Conservation (phyloP, 768 basidiomycete species). For the Lentinula sp. region DNA sequence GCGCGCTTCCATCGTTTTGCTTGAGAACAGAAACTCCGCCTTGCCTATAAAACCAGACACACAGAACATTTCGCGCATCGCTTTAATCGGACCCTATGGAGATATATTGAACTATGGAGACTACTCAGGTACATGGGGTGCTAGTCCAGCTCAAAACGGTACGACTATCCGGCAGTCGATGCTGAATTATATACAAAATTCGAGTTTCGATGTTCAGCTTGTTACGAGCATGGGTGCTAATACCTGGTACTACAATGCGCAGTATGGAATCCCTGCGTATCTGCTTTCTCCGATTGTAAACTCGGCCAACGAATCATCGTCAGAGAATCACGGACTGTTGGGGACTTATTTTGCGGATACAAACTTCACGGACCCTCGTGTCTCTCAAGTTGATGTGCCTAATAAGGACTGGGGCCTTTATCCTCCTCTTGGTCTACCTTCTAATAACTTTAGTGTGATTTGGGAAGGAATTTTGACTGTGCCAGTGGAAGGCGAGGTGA, state of each 20-base stretch:
- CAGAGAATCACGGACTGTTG: conserved; percentile 4
- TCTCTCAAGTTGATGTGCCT: conserved; percentile 14
- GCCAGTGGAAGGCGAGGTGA: conserved; percentile 16
- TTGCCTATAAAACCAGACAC: conserved; percentile 12
- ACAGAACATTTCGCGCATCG: conserved; percentile 12
- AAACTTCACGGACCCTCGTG: conserved; percentile 14
- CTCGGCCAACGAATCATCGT: not conserved
- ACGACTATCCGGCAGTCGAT: conserved; percentile 17
- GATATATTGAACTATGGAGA: conserved; percentile 20
- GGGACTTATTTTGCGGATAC: conserved; percentile 18
- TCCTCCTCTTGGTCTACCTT: conserved; percentile 18
- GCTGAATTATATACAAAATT: conserved; percentile 7
- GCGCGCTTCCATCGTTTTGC: conserved; percentile 16
- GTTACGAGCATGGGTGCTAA: conserved; percentile 18
- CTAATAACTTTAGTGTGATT: conserved; percentile 20
- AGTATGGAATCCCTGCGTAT: conserved; percentile 18
- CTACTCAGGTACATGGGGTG: conserved; percentile 19
- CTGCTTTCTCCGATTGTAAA: conserved; percentile 11
- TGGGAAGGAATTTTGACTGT: conserved; percentile 19
- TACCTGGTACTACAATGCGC: conserved; percentile 18
- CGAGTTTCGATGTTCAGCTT: conserved; percentile 5
- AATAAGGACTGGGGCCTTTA: conserved; percentile 21
- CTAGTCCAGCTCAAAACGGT: conserved; percentile 12
- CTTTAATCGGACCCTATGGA: conserved; percentile 17
- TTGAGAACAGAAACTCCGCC: conserved; percentile 17